These are phyloP conservation scores for Carex sylvatica DNA, from an alignment of 202 grass and related monocot species.

Conservation along the genomic window DNA sequence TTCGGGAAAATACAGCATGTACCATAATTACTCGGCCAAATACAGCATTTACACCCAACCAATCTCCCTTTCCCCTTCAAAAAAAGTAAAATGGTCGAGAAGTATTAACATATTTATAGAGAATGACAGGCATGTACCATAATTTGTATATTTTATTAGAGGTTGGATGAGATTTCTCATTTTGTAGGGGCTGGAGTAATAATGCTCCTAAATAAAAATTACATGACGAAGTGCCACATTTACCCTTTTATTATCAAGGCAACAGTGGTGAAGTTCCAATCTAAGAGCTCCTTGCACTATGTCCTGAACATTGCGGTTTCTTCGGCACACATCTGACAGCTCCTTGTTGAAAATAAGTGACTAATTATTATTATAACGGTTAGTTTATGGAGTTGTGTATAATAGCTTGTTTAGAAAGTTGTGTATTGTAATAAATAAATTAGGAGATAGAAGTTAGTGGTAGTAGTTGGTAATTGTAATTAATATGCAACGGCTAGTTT, in stretches of 20 bases:
- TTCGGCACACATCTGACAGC: conserved; percentile 85
- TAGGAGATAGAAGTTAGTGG: too few species aligned
- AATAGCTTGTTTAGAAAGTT: too few species aligned
- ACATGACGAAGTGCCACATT: not conserved
- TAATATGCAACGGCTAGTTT: too few species aligned
- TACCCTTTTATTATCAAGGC: conserved; percentile 28
- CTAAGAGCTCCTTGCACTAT: conserved; percentile 80
- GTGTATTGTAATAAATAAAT: too few species aligned
- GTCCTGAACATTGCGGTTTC: conserved; percentile 84
- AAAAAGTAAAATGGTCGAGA: not conserved
- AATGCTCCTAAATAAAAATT: not conserved
- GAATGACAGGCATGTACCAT: not conserved
- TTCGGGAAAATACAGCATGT: not conserved
- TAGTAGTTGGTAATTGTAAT: too few species aligned
- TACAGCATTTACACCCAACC: not conserved
- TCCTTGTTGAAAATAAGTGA: conserved; percentile 25
- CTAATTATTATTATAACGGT: too few species aligned
- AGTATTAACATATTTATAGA: not conserved
- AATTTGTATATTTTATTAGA: not conserved
- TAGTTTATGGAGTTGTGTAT: too few species aligned
- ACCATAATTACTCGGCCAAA: not conserved
- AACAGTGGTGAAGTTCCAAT: conserved; percentile 46
- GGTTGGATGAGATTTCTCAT: not conserved
- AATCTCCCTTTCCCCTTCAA: not conserved
- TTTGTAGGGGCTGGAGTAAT: not conserved